Conservation (phyloP, 805 yeast species). For the Metschnikowia cerradonensis region DNA sequence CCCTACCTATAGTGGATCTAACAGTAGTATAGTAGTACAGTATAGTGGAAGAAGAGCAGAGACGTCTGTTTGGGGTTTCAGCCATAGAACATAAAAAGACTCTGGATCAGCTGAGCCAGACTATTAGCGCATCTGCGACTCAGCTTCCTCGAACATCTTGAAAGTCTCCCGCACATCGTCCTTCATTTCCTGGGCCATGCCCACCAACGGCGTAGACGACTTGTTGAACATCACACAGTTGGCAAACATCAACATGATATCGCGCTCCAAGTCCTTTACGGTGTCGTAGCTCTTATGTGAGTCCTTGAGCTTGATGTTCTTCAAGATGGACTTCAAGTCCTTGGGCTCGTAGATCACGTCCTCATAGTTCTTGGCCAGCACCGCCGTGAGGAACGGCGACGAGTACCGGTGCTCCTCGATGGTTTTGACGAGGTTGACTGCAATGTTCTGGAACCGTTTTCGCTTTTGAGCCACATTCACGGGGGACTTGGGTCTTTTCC, state of each 20-base stretch:
- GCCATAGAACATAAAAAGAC: too few species aligned
- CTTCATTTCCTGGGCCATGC: constrained; percentile 68
- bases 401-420: constrained; percentile 70
- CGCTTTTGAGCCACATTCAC: constrained; percentile 11
- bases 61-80: too few species aligned
- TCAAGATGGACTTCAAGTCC: constrained; percentile 61
- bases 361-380: constrained; percentile 68
- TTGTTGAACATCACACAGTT: constrained; percentile 81
- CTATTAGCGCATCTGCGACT: constrained; percentile 14
- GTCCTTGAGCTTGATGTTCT: constrained; percentile 45
- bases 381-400: constrained; percentile 70
- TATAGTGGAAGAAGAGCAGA: too few species aligned
- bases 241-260: constrained; percentile 72
- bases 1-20: too few species aligned
- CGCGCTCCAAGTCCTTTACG: constrained; percentile 61
- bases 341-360: constrained; percentile 58
- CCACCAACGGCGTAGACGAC: constrained; percentile 56
- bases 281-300: constrained; percentile 43
- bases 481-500: constrained; percentile 1
- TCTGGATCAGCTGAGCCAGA: too few species aligned
- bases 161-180: constrained; percentile 56
- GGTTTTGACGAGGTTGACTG: constrained; percentile 58
- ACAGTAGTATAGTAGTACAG: too few species aligned
- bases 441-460: constrained; percentile 58
- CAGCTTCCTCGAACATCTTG: constrained; percentile 57